These are phyloP conservation scores for Pseudonitzschia pungens DNA, from an alignment of 108 stramenopile genomes.

Conservation along the genomic window DNA sequence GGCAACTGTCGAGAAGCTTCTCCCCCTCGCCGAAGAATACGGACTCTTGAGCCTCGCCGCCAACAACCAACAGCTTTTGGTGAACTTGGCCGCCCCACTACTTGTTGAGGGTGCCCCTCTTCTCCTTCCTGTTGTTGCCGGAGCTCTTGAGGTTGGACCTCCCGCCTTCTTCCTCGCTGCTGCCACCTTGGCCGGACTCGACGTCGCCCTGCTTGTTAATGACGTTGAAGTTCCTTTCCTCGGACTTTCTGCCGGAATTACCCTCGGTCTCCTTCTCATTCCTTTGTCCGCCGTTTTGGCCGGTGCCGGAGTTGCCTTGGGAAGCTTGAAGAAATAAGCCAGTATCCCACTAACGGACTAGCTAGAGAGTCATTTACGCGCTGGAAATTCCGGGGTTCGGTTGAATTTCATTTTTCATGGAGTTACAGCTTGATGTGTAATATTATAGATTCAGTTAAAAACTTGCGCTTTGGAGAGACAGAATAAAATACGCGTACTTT, in stretches of 20 bases:
- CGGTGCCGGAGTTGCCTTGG: constrained; percentile 66
- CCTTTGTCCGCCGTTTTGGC: constrained; percentile 63
- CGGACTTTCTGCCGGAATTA: constrained; percentile 62
- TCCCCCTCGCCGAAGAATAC: constrained; percentile 69
- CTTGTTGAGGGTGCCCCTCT: constrained; percentile 81
- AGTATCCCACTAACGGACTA: not conserved
- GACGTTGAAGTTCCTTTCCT: constrained; percentile 77
- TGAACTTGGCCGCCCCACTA: constrained; percentile 77
- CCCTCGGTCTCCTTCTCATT: constrained; percentile 66
- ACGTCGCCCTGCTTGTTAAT: constrained; percentile 53
- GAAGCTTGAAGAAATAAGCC: constrained; percentile 58
- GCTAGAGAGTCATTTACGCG: not conserved
- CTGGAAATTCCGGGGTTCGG: constrained; percentile 5
- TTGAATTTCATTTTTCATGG: not conserved
- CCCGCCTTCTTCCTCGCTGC: constrained; percentile 70
- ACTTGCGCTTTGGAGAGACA: not conserved
- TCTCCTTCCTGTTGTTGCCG: constrained; percentile 71
- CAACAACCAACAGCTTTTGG: constrained; percentile 85
- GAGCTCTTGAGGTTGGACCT: constrained; percentile 74
- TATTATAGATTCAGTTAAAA: constrained; percentile 4
- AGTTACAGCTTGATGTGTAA: constrained; percentile 1
- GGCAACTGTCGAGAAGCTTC: constrained; percentile 66
- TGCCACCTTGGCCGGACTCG: constrained; percentile 52
- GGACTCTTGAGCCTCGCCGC: constrained; percentile 70
- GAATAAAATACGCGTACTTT: no score